Conservation (phyloP, 306 rosid species). For the Betula pendula region DNA sequence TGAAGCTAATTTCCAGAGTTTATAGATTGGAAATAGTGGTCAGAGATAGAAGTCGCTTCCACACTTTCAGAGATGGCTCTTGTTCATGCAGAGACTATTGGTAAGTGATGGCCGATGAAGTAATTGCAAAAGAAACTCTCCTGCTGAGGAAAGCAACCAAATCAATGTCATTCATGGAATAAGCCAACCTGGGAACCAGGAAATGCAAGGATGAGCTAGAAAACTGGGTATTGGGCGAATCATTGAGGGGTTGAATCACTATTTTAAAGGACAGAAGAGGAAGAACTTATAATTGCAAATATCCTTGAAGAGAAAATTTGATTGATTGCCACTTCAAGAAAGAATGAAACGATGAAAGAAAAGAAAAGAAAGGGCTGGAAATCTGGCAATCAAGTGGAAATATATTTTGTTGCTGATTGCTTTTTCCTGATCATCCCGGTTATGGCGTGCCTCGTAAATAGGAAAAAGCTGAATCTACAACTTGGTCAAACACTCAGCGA, state of each 20-base stretch:
- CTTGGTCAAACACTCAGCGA: not conserved
- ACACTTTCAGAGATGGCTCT: constrained; percentile 60
- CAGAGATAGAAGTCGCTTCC: constrained; percentile 90
- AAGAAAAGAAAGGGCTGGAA: not conserved
- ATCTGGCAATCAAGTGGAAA: not conserved
- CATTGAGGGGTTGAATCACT: not conserved
- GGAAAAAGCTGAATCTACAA: not conserved
- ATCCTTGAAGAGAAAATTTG: not conserved
- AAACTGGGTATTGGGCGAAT: not conserved
- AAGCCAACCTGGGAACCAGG: not conserved
- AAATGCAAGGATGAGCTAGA: not conserved
- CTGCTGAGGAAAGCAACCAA: not conserved
- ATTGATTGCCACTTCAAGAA: not conserved
- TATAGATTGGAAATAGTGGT: constrained; percentile 64
- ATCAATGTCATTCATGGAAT: not conserved
- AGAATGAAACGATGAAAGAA: not conserved
- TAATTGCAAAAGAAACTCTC: not conserved
- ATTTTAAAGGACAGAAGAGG: not conserved
- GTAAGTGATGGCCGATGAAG: constrained; percentile 31
- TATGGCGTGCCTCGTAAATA: not conserved
- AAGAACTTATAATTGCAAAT: not conserved
- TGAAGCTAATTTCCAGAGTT: constrained; percentile 76
- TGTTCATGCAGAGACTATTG: constrained; percentile 87
- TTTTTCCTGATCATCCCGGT: too few relatives aligned
- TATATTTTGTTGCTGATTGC: not conserved